phyloP scores from a whole-genome alignment of 257 asterid species.

The Solanum rostratum region DNA sequence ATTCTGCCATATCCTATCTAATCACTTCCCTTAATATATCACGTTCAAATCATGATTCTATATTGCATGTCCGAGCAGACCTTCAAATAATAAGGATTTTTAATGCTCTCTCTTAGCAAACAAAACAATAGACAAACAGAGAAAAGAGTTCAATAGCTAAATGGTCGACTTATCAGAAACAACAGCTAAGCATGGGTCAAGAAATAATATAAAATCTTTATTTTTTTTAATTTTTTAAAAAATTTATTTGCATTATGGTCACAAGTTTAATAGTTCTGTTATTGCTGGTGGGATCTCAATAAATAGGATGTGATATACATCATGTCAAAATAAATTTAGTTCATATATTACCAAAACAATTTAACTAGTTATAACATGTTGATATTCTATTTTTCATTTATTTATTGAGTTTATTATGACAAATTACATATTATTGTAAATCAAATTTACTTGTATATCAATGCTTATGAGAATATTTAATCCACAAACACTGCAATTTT shows the following conservation, averaged over 20 bases:
- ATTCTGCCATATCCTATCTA: no score
- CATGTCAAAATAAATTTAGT: not conserved
- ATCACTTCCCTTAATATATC: no score
- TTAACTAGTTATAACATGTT: not conserved
- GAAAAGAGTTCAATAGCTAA: not conserved
- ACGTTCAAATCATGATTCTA: no score
- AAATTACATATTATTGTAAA: not conserved
- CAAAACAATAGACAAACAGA: not conserved
- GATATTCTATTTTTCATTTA: not conserved
- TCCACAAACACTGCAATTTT: not conserved
- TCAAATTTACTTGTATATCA: not conserved
- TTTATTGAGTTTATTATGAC: not conserved
- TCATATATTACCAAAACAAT: not conserved
- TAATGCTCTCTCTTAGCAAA: not conserved
- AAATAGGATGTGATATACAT: not conserved
- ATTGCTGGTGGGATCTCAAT: not conserved
- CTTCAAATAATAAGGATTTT: not conserved
- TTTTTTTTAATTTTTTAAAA: not conserved
- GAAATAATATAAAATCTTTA: not conserved
- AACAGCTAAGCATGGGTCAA: not conserved
- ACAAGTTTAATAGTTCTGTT: not conserved
- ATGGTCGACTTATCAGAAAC: not conserved
- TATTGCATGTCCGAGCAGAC: no score
- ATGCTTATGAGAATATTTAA: not conserved
- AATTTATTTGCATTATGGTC: not conserved